Evolutionary conservation across 2,329 filamentous ascomycete species (phyloP).

Genomic region (Westerdykella ornata): DNA sequence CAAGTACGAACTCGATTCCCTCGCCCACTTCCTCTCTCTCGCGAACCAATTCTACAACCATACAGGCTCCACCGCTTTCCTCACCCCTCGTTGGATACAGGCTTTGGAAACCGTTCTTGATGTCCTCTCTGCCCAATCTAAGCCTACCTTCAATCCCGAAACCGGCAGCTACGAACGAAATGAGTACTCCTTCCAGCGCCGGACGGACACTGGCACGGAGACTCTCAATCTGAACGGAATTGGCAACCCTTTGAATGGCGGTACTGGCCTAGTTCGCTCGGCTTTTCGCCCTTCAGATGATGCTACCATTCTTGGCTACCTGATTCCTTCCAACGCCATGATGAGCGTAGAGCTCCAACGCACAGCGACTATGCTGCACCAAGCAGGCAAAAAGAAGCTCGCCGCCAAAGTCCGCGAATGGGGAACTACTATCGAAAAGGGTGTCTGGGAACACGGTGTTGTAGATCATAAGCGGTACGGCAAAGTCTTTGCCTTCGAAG

Average conservation of each 20-base stretch:
- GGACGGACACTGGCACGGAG: conserved; percentile 77
- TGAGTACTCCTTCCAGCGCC: conserved; percentile 79
- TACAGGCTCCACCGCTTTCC: conserved; percentile 69
- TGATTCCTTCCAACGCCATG: conserved; percentile 94
- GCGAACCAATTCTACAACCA: conserved; percentile 79
- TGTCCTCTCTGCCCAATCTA: conserved; percentile 71
- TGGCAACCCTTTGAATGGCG: conserved; percentile 83
- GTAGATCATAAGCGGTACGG: conserved; percentile 69
- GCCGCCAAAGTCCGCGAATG: conserved; percentile 48
- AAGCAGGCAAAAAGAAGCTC: conserved; percentile 50
- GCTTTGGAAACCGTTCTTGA: conserved; percentile 68
- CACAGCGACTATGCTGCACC: conserved; percentile 61
- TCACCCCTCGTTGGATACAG: conserved; percentile 69
- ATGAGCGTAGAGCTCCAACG: conserved; percentile 83
- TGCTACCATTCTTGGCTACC: conserved; percentile 86
- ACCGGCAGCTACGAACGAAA: conserved; percentile 62
- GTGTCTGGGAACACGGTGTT: conserved; percentile 79
- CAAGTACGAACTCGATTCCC: conserved; percentile 96
- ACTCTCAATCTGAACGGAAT: conserved; percentile 75
- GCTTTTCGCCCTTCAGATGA: conserved; percentile 95
- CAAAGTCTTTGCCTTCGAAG: conserved; percentile 77
- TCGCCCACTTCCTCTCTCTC: conserved; percentile 83
- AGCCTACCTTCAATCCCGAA: conserved; percentile 68
- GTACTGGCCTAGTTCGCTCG: conserved; percentile 79
- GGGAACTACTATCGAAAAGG: conserved; percentile 61